Evolutionary conservation across 768 basidiomycete species (phyloP).

Genomic region (Leccinum broughii): DNA sequence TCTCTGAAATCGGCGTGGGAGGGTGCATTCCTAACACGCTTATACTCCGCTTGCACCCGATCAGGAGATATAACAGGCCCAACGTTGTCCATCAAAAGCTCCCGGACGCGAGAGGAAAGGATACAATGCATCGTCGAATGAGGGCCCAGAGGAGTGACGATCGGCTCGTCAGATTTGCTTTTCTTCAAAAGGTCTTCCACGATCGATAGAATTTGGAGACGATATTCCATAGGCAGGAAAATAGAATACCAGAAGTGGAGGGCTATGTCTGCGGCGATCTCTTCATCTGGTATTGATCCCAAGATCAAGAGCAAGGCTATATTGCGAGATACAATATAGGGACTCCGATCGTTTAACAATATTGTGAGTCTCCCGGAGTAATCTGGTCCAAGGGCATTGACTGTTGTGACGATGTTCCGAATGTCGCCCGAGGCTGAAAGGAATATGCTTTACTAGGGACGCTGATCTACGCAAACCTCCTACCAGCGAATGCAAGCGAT

Average conservation of each 20-base stretch:
- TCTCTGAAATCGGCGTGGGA: slow-evolving; percentile 43
- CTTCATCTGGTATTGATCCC: slow-evolving; percentile 34
- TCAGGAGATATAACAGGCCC: slow-evolving; percentile 19
- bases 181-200: slow-evolving; percentile 21
- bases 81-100: slow-evolving; percentile 18
- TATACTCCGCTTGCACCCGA: slow-evolving; percentile 34
- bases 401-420: slow-evolving; percentile 43
- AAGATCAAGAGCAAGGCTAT: slow-evolving; percentile 43
- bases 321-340: slow-evolving; percentile 38
- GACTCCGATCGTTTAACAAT: slow-evolving; percentile 41
- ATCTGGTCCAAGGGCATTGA: slow-evolving; percentile 43
- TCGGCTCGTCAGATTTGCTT: neutral
- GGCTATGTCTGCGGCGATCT: slow-evolving; percentile 42
- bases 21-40: slow-evolving; percentile 37
- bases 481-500: slow-evolving; percentile 28
- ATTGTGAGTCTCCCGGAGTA: slow-evolving; percentile 42
- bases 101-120: slow-evolving; percentile 5
- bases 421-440: slow-evolving; percentile 50
- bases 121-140: slow-evolving; percentile 20
- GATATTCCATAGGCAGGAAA: slow-evolving; percentile 39
- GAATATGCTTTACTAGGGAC: neutral
- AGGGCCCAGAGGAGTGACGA: slow-evolving; percentile 11
- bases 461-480: neutral
- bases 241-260: slow-evolving; percentile 53
- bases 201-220: slow-evolving; percentile 18